Evolutionary conservation across 768 basidiomycete species (phyloP), one percentile per base, ranked within the genome.

Genomic region (Collybiopsis luxurians): DNA sequence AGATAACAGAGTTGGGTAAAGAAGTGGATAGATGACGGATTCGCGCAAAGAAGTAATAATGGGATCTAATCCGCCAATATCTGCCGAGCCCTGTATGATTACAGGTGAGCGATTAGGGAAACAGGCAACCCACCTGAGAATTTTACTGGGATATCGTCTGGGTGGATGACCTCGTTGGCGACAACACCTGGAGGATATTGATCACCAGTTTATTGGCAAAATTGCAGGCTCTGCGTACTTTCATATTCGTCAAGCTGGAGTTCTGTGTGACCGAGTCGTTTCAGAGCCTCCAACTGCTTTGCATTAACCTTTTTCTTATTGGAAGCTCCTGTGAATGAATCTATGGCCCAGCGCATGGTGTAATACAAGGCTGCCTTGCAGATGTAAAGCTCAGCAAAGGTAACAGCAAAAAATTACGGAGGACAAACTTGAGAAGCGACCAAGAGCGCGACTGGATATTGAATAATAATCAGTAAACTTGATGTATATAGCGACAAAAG

Each of bases 1-100:
- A 13, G 81, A 78, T 79, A 98, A 98, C 56, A 98, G 82, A 57
- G 87, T 79, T 3, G 97, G 97, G 65, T 91, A 96, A 58, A 89
- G 83, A 40, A 98, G 83, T 1, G 96, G 96, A 67, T 91, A 96
- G 65, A 98, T 98, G 56, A 99, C 87, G 55, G 95, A 92, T 77
- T 98, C 97, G 52, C 92, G 86, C 51, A 99, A 83, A 30, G 90
- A 92, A 19, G 86, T 80, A 55, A 98, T 87, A 63, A 98, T 97
- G 30, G 85, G 75, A 50, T 98, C 96, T 34, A 99, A 82, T 17
- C 97, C 97, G 17, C 96, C 97, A 53, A 99, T 90, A 64, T 96
- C 93, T 81, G 54, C 10, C n/a, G 13, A 43, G 19, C 3, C 24
- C 19, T 12, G 80, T 69, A 56, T 60, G 56, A 60, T 36, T 59